phyloP scores from a whole-genome alignment of 2,329 filamentous ascomycete species.

The Fragosphaeria purpurea region DNA sequence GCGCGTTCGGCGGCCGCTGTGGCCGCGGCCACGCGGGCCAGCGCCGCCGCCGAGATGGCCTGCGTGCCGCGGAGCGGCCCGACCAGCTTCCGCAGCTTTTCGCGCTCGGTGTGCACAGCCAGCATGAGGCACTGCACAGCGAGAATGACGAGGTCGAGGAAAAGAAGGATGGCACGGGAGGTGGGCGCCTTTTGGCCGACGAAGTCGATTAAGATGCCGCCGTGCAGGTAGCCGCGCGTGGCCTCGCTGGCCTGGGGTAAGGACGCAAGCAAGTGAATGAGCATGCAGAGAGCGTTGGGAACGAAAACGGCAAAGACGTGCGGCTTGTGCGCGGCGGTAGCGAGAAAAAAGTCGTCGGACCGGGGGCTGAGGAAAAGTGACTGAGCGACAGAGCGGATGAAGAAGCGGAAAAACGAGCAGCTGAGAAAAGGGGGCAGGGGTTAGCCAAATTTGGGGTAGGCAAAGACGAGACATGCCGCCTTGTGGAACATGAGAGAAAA shows the following conservation, averaged over 20 bases:
- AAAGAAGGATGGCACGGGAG: constrained; percentile 43
- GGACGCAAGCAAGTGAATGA: constrained; percentile 47
- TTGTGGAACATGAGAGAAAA: not conserved
- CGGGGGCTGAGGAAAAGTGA: constrained; percentile 56
- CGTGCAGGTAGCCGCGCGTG: constrained; percentile 55
- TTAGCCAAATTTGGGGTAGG: too few species aligned
- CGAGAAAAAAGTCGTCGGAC: constrained; percentile 43
- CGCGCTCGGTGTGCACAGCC: constrained; percentile 50
- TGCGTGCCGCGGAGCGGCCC: constrained; percentile 20
- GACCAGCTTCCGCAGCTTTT: constrained; percentile 42
- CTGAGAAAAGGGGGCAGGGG: constrained; percentile 24
- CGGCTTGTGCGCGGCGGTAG: constrained; percentile 44
- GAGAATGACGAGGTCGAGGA: constrained; percentile 47
- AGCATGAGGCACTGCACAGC: constrained; percentile 54
- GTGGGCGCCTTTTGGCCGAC: constrained; percentile 55
- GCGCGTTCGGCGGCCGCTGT: constrained; percentile 5
- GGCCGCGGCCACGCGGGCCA: constrained; percentile 17
- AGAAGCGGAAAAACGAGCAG: constrained; percentile 54
- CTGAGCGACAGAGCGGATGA: constrained; percentile 49
- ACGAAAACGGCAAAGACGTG: constrained; percentile 49
- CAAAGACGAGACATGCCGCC: not conserved
- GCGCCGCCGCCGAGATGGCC: constrained; percentile 7
- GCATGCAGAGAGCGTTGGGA: constrained; percentile 50
- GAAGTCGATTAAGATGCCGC: constrained; percentile 57
- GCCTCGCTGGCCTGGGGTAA: constrained; percentile 49